phyloP scores from a whole-genome alignment of 2,329 filamentous ascomycete species.

The Pseudocercospora cruenta region DNA sequence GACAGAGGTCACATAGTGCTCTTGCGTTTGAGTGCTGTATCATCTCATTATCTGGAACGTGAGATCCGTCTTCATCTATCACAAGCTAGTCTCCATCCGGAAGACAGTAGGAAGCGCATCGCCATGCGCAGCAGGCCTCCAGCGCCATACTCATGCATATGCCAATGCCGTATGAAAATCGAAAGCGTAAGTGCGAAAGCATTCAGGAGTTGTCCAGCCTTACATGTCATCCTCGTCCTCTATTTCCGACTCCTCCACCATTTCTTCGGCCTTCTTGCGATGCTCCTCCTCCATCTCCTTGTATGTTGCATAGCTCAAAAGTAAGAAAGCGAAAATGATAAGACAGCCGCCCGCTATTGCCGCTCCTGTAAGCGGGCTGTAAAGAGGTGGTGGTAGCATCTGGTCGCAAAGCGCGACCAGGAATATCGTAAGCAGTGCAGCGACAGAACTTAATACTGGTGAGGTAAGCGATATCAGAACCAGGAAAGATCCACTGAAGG shows the following conservation, averaged over 20 bases:
- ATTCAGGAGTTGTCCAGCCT: not conserved
- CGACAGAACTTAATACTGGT: slow-evolving; percentile 83
- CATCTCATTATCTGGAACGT: not conserved
- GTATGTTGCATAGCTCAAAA: slow-evolving; percentile 90
- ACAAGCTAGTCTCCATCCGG: not conserved
- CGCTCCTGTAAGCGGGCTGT: slow-evolving; percentile 72
- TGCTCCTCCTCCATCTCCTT: slow-evolving; percentile 88
- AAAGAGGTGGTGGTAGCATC: slow-evolving; percentile 69
- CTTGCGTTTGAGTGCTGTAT: not conserved
- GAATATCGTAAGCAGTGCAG: slow-evolving; percentile 93
- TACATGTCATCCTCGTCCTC: slow-evolving; percentile 39
- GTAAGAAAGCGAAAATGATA: slow-evolving; percentile 85
- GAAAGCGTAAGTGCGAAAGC: not conserved
- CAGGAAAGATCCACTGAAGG: slow-evolving; percentile 89
- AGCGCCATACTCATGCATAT: not conserved
- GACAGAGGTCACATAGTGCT: not conserved
- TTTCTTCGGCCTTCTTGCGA: slow-evolving; percentile 57
- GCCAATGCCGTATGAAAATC: not conserved
- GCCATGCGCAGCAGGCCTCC: not conserved
- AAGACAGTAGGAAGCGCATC: not conserved
- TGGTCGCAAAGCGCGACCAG: slow-evolving; percentile 92
- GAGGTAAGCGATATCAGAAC: slow-evolving; percentile 91
- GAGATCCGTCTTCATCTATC: not conserved
- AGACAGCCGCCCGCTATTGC: slow-evolving; percentile 81
- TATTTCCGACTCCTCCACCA: slow-evolving; percentile 47